Evolutionary conservation across 2,329 filamentous ascomycete genomes (phyloP), one percentile per base, ranked within the genome.

Genomic region (Monilinia aucupariae): DNA sequence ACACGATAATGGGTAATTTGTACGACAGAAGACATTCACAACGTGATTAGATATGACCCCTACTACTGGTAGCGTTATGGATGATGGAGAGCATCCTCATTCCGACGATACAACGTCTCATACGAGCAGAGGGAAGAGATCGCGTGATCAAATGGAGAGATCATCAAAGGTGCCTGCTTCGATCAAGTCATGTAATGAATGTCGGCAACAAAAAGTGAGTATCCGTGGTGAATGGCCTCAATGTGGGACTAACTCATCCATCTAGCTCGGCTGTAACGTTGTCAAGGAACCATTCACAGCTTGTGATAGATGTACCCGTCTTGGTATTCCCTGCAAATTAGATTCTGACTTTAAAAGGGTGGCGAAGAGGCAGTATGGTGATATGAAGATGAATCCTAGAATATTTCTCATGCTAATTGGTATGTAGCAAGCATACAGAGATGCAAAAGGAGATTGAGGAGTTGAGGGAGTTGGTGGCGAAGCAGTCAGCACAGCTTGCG

Each of bases 341-440:
- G 85, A 88, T 70, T 82, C 84, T 65, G 85, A 85, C 74, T 89
- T 88, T 77, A 88, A 86, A 76, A 81, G 86, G 65, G 77, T 88
- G 41, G 85, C 85, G 54, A 88, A 88, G 76, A 48, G 62, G 12
- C 54, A 60, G 62, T 63, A 61, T 30, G 54, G 20, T 32, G 6
- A 30, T 6, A 27, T 9, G 32, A 25, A 7, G n/a, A 17, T 20
- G 7, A 1, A 17, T 41, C 12, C 13, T 37, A 12, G 13, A 5
- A 15, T 13, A 12, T 10, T 32, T 9, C 13, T 45, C 20, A 20
- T 15, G 27, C 61, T 54, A 8, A 30, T 41, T 3, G 13, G 6
- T 34, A 32, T 47, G 17, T 25, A 87, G 84, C 67, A 77, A 85
- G 77, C 79, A 87, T 81, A 83, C 85, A 73, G 78, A 83, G 75